phyloP scores from a whole-genome alignment of 1,284 basidiomycete genomes.

The Ceratobasidium theobromae region DNA sequence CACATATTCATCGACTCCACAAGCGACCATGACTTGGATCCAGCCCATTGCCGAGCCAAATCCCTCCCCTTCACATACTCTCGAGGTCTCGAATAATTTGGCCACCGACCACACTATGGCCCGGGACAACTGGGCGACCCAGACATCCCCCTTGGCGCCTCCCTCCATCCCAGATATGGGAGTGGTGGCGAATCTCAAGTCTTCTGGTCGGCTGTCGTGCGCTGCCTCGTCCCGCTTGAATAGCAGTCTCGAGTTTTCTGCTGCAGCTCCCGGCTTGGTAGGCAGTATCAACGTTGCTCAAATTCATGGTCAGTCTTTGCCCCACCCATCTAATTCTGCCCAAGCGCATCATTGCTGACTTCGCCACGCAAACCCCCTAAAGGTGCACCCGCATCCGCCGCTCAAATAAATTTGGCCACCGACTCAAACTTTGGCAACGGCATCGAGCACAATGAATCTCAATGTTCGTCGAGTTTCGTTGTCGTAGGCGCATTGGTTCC shows the following conservation, averaged over 20 bases:
- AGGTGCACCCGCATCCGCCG: background rate
- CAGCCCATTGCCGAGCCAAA: background rate
- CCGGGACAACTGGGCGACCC: background rate
- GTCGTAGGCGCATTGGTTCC: background rate
- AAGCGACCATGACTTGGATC: background rate
- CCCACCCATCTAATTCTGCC: background rate
- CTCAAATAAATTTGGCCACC: constrained; percentile 28
- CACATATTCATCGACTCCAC: background rate
- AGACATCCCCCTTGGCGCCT: background rate
- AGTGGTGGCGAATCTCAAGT: background rate
- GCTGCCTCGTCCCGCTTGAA: background rate
- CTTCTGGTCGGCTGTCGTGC: background rate
- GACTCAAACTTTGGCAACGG: background rate
- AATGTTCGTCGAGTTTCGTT: background rate
- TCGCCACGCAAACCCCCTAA: background rate
- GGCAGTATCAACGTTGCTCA: background rate
- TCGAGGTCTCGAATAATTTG: constrained; percentile 8
- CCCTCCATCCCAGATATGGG: background rate
- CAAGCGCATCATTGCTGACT: background rate
- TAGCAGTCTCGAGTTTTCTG: background rate
- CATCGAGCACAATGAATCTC: background rate
- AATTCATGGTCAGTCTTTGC: background rate
- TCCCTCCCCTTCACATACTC: background rate
- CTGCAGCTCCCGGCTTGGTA: background rate
- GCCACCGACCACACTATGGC: background rate